Conservation (phyloP, 164 flowering plant genomes). For the Sextonia rubra region DNA sequence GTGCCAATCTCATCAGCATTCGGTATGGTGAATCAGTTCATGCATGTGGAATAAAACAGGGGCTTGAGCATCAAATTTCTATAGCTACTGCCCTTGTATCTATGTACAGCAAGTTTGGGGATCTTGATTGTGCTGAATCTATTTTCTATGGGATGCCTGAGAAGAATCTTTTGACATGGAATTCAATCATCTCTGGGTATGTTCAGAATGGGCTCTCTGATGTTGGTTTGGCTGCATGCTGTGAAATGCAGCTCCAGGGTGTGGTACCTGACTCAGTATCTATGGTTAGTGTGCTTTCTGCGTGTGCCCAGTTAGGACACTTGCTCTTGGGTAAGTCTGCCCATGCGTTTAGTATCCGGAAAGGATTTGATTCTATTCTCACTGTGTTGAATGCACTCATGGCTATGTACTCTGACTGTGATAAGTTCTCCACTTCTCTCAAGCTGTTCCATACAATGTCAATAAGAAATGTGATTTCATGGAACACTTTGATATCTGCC, state of each 20-base stretch:
- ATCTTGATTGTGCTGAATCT: constrained; percentile 23
- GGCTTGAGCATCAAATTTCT: constrained; percentile 15
- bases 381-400: constrained; percentile 43
- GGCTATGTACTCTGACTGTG: constrained; percentile 40
- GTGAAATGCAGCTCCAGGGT: constrained; percentile 27
- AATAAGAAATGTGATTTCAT: constrained; percentile 35
- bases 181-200: constrained; percentile 33
- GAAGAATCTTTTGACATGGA: constrained; percentile 38
- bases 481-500: constrained; percentile 55
- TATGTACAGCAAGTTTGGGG: constrained; percentile 36
- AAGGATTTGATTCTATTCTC: constrained; percentile 27
- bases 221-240: constrained; percentile 21
- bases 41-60: constrained; percentile 20
- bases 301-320: constrained; percentile 44
- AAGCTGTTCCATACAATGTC: constrained; percentile 38
- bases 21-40: constrained; percentile 20
- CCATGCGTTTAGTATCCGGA: constrained; percentile 37
- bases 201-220: constrained; percentile 22
- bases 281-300: constrained; percentile 34
- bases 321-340: constrained; percentile 52
- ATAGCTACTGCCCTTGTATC: constrained; percentile 41
- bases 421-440: constrained; percentile 21
- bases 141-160: constrained; percentile 37
- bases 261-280: constrained; percentile 34
- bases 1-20: constrained; percentile 10